These are phyloP conservation scores for Trichoderma virens DNA, from an alignment of 495 filamentous ascomycete genomes.

Conservation along the genomic window DNA sequence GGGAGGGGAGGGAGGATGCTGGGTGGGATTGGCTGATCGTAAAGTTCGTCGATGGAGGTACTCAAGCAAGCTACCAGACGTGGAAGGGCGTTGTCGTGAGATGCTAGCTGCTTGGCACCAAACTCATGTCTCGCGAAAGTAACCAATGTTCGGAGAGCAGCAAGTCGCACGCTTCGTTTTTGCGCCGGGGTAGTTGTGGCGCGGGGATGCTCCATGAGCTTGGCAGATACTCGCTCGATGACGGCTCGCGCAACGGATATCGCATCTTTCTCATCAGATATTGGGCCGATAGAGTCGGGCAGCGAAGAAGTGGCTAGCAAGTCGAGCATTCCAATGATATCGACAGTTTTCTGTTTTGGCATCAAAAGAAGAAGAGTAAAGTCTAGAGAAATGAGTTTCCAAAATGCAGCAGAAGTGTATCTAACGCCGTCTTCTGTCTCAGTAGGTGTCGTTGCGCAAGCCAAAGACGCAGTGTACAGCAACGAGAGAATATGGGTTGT, in stretches of 20 bases:
- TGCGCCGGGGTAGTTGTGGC: slow-evolving; percentile 28
- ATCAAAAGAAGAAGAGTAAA: slow-evolving; percentile 37
- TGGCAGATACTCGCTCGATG: slow-evolving; percentile 33
- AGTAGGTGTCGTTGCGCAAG: slow-evolving; percentile 21
- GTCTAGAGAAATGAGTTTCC: slow-evolving; percentile 38
- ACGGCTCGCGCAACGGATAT: slow-evolving; percentile 26
- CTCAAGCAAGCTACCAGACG: slow-evolving; percentile 31
- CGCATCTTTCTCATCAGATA: slow-evolving; percentile 21
- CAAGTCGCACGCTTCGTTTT: slow-evolving; percentile 25
- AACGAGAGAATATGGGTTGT: slow-evolving; percentile 32
- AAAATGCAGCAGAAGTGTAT: slow-evolving; percentile 24
- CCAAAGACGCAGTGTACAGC: slow-evolving; percentile 32
- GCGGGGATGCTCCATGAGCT: slow-evolving; percentile 29
- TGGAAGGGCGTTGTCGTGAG: slow-evolving; percentile 32
- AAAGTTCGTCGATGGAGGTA: slow-evolving; percentile 36
- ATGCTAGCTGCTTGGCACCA: slow-evolving; percentile 30
- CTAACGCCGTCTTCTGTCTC: slow-evolving; percentile 5
- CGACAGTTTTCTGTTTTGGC: slow-evolving; percentile 35
- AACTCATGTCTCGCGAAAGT: slow-evolving; percentile 31
- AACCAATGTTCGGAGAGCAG: slow-evolving; percentile 28
- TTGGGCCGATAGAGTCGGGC: slow-evolving; percentile 35
- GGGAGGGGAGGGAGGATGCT: background rate
- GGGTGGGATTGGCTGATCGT: slow-evolving; percentile 19
- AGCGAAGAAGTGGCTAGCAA: slow-evolving; percentile 36
- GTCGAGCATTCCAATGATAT: slow-evolving; percentile 32